Conservation (phyloP, 331 rosid species). For the Malus hybrid region DNA sequence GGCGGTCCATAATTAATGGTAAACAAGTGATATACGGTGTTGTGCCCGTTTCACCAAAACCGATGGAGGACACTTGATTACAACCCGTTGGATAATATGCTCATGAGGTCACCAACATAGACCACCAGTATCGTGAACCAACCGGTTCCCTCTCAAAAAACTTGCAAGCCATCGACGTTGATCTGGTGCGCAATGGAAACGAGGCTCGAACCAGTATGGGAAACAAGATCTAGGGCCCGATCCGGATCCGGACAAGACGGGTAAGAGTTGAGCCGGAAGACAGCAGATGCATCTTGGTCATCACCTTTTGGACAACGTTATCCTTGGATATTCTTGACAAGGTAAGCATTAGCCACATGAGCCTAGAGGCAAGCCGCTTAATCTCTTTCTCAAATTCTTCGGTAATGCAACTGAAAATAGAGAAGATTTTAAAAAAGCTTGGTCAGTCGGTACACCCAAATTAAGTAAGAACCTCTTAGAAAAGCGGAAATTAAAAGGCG, state of each 20-base stretch:
- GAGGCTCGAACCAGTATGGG: not conserved
- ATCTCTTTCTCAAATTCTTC: slow-evolving; percentile 45
- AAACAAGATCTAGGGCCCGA: not conserved
- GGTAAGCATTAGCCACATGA: slow-evolving; percentile 56
- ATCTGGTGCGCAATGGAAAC: not conserved
- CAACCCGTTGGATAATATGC: slow-evolving; percentile 57
- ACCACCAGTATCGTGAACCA: slow-evolving; percentile 1
- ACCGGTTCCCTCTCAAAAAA: not conserved
- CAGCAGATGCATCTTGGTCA: slow-evolving; percentile 27
- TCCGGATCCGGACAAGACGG: slow-evolving; percentile 9
- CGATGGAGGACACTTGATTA: slow-evolving; percentile 60
- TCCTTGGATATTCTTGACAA: slow-evolving; percentile 45
- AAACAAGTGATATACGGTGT: slow-evolving; percentile 50
- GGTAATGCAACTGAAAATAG: slow-evolving; percentile 33
- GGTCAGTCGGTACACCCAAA: not conserved
- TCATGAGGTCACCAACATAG: slow-evolving; percentile 4
- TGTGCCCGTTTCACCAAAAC: slow-evolving; percentile 60
- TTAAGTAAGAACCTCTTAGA: not conserved
- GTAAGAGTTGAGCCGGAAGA: slow-evolving; percentile 49
- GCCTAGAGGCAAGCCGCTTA: slow-evolving; percentile 49
- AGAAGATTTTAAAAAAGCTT: not conserved
- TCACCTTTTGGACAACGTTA: slow-evolving; percentile 45
- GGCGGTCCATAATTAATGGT: slow-evolving; percentile 53
- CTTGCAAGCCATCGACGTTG: slow-evolving; percentile 4
- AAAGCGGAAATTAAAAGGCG: not conserved